Conservation (phyloP, 129 eudicot genomes). For the Heracleum sosnowskyi region DNA sequence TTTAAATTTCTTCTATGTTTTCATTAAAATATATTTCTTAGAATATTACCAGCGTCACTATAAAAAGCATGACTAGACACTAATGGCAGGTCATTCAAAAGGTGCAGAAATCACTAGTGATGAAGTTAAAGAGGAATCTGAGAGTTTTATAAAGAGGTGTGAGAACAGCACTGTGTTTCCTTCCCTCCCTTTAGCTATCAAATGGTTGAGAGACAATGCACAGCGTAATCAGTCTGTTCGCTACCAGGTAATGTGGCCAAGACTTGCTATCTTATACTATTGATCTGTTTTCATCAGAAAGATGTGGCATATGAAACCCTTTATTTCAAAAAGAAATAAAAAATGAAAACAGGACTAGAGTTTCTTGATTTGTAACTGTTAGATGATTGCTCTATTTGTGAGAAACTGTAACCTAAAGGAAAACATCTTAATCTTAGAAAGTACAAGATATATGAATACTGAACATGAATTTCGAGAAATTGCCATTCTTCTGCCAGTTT, state of each 20-base stretch:
- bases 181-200: slow-evolving; percentile 79
- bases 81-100: slow-evolving; percentile 33
- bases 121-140: slow-evolving; percentile 27
- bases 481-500: neutral
- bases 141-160: slow-evolving; percentile 28
- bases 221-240: slow-evolving; percentile 56
- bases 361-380: neutral
- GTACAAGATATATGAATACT: neutral
- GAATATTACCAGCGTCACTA: neutral
- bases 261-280: neutral
- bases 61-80: neutral
- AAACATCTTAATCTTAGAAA: neutral
- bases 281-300: neutral
- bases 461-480: neutral
- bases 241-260: slow-evolving; percentile 47
- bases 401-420: neutral
- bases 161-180: slow-evolving; percentile 72
- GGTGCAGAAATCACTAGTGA: slow-evolving; percentile 33
- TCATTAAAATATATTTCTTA: neutral
- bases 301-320: neutral
- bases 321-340: neutral
- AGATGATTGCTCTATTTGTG: neutral
- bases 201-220: slow-evolving; percentile 66
- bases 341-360: neutral
- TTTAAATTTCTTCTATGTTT: slow-evolving; percentile 1